phyloP scores from a whole-genome alignment of 129 eudicot species.

The Centella asiatica region DNA sequence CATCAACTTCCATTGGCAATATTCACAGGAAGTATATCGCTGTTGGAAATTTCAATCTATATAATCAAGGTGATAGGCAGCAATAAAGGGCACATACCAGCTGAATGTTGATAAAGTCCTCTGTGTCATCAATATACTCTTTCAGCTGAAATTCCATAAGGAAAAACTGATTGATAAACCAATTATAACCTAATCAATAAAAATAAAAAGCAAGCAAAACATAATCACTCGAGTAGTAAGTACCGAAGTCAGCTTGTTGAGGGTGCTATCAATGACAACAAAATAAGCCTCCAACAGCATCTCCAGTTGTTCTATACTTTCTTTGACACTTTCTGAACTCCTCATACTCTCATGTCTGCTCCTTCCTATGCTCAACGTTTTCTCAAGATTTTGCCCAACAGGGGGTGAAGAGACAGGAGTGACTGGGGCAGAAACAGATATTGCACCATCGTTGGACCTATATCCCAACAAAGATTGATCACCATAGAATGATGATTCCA shows the following conservation, averaged over 20 bases:
- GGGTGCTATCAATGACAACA: conserved; percentile 87
- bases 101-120: conserved; percentile 94
- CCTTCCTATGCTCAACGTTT: conserved; percentile 61
- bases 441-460: conserved; percentile 50
- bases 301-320: conserved; percentile 74
- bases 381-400: conserved; percentile 59
- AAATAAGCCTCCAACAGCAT: conserved; percentile 97
- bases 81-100: conserved; percentile 46
- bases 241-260: conserved; percentile 90
- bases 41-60: background rate
- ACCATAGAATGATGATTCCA: conserved; percentile 54
- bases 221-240: background rate
- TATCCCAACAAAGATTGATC: conserved; percentile 65
- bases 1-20: no score
- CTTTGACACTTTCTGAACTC: conserved; percentile 65
- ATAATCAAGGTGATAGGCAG: background rate
- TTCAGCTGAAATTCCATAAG: conserved; percentile 54
- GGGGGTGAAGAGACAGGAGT: conserved; percentile 92
- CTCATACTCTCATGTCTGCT: conserved; percentile 77
- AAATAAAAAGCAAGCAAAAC: background rate
- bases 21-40: background rate
- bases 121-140: conserved; percentile 96
- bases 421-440: conserved; percentile 73
- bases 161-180: conserved; percentile 14
- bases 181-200: background rate